Evolutionary conservation across 106 monocot genomes (phyloP).

Genomic region (Platanthera guangdongensis): DNA sequence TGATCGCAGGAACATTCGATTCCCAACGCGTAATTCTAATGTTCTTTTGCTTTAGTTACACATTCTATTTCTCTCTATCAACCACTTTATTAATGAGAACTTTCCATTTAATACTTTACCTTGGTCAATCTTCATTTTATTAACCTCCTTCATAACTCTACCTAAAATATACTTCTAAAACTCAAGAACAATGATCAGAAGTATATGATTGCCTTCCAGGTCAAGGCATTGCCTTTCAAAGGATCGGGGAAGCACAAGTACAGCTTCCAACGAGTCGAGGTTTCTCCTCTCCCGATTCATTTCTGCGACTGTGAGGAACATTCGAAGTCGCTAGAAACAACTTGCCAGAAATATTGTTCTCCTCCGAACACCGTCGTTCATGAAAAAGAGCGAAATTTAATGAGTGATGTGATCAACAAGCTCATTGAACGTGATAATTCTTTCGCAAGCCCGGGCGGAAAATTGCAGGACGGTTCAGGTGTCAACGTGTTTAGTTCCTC

Average conservation of each 20-base stretch:
- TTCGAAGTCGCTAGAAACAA: conserved; percentile 15
- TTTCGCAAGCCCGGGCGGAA: conserved; percentile 9
- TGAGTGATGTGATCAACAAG: conserved; percentile 70
- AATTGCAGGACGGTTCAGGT: background rate
- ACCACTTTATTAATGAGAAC: background rate
- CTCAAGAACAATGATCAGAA: background rate
- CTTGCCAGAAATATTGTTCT: conserved; percentile 20
- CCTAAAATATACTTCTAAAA: background rate
- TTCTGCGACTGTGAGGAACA: conserved; percentile 99
- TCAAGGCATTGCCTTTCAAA: conserved; percentile 71
- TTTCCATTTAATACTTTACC: background rate
- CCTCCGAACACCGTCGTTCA: conserved; percentile 16
- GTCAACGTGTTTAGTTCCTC: background rate
- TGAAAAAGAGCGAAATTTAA: conserved; percentile 66
- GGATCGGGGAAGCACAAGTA: conserved; percentile 98
- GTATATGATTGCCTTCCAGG: conserved; percentile 27
- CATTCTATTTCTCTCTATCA: background rate
- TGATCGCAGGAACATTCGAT: no score
- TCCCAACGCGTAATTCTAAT: background rate
- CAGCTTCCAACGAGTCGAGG: conserved; percentile 78
- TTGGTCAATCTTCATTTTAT: background rate
- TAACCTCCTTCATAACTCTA: background rate
- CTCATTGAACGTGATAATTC: conserved; percentile 39
- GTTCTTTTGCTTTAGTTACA: background rate
- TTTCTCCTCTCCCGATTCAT: conserved; percentile 77